Base-by-base conservation (phyloP, 441 rosid species). In the Corymbia citriodora region DNA sequence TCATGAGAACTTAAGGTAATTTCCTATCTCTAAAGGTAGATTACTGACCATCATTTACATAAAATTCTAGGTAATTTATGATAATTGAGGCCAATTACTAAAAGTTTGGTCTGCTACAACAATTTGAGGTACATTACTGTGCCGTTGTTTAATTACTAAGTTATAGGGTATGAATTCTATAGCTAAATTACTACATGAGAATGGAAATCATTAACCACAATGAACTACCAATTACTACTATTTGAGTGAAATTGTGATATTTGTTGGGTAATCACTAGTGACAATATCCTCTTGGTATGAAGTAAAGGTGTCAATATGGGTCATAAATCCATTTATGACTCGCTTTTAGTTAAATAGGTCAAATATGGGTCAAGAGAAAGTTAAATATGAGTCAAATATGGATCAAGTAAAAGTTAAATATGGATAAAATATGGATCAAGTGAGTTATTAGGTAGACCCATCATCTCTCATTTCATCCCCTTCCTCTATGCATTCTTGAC, bases 121-220 rank as follows among this genome's bases (percentile, higher is more conserved):
- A 74, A 74, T 74, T 11, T 74, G 52, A 1, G n/a, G 0, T 40
- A 74, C n/a, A 0, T 72, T 74, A 74, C 17, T 12, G 45, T 40
- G 85, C 85, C 16, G 23, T 74, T 74, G 50, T 23, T 45, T 74
- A 23, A 74, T 74, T 74, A 40, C 85, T 40, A 10, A 74, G 85
- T 74, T 40, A 74, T 0, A 2, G 17, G 85, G 1, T 40, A 0
- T 74, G 85, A 0, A 74, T 40, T 74, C 52, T 40, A 23, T 0
- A 7, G 52, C 0, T 74, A 23, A 74, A 40, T 74, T 23, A 40
- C 52, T 74, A 40, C 1, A 3, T 40, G 52, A 23, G 14, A 74
- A 74, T 29, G 85, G 16, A 74, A 74, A 40, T 0, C 0, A 11
- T 74, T 40, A 40, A 74, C 16, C 52, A 74, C 2, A 48, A 12